Evolutionary conservation across 2,329 filamentous ascomycete species (phyloP).

Genomic region (Fusarium sp.): DNA sequence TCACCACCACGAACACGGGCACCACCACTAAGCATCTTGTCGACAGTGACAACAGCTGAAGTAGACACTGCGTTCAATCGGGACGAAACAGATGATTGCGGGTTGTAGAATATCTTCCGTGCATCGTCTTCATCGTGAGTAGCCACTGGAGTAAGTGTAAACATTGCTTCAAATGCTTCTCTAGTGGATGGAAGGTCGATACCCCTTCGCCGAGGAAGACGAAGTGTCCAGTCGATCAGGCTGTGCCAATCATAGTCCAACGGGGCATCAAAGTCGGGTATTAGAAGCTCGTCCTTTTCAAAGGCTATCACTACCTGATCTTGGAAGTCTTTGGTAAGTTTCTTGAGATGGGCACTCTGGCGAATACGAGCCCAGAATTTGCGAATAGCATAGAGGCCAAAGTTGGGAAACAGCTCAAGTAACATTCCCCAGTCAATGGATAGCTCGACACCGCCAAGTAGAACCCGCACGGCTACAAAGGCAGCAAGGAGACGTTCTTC

Average conservation of each 20-base stretch:
- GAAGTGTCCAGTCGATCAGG: constrained; percentile 75
- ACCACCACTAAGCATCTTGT: constrained; percentile 21
- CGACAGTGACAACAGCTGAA: constrained; percentile 56
- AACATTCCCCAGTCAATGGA: constrained; percentile 72
- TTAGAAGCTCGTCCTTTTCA: constrained; percentile 69
- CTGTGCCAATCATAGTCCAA: constrained; percentile 76
- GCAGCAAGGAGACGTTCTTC: constrained; percentile 63
- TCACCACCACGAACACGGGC: background rate
- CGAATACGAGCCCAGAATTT: constrained; percentile 68
- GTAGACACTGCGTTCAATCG: constrained; percentile 68
- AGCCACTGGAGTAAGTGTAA: constrained; percentile 55
- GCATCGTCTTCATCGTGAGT: constrained; percentile 57
- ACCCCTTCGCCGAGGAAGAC: constrained; percentile 61
- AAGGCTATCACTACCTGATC: constrained; percentile 75
- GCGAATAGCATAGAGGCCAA: constrained; percentile 64
- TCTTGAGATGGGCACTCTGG: constrained; percentile 66
- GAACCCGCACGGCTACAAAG: constrained; percentile 68
- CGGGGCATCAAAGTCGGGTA: constrained; percentile 73
- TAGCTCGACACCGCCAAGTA: constrained; percentile 72
- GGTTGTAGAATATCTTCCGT: constrained; percentile 70
- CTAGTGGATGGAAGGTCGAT: constrained; percentile 64
- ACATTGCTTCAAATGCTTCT: constrained; percentile 59
- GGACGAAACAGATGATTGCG: constrained; percentile 67
- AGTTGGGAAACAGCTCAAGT: constrained; percentile 66
- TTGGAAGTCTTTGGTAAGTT: constrained; percentile 72